Evolutionary conservation across 2,329 filamentous ascomycete species (phyloP), one percentile per base, ranked within the genome.

Genomic region (Hymenoscyphus occultus): DNA sequence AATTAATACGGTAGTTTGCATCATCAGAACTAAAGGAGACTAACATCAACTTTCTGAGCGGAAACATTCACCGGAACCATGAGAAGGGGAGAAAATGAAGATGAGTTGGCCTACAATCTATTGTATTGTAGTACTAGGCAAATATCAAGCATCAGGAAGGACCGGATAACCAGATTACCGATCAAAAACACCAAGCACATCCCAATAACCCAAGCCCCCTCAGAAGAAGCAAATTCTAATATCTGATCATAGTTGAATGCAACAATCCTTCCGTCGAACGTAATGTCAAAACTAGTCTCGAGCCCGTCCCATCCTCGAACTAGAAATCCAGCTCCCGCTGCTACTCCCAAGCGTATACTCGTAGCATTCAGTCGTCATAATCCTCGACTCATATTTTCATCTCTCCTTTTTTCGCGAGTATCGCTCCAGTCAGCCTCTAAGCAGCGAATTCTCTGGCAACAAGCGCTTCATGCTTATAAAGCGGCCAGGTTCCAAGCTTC

Each of bases 401-500:
- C 10, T 13, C 22, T 54, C n/a, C 22, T 28, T 28, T 28, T 28
- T 28, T 28, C 28, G 48, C 19, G 3, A 51, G 7, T 51, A 51
- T n/a, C 19, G 22, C 48, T 13, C 9, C 2, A 54, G 3, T 54
- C n/a, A 2, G 22, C 3, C 6, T 60, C 68, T 64, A 72, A 51
- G 68, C 67, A 60, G 64, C 68, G 65, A 70, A 72, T 60, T 71
- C 58, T 40, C 64, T 71, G 61, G 64, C 63, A 40, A 64, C 63
- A 62, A 69, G 32, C 31, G 64, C 66, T 60, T 74, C 69, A 61
- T 71, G 62, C 66, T 73, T 72, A n/a, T 64, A 67, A 28, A 72
- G 61, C 35, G 75, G 74, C 75, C 75, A 77, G 13, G 75, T 78
- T 19, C 68, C 66, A 39, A 74, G 65, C 63, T 77, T 76, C 40